phyloP scores from a whole-genome alignment of 495 filamentous ascomycete species.

The Rhypophila decipiens region DNA sequence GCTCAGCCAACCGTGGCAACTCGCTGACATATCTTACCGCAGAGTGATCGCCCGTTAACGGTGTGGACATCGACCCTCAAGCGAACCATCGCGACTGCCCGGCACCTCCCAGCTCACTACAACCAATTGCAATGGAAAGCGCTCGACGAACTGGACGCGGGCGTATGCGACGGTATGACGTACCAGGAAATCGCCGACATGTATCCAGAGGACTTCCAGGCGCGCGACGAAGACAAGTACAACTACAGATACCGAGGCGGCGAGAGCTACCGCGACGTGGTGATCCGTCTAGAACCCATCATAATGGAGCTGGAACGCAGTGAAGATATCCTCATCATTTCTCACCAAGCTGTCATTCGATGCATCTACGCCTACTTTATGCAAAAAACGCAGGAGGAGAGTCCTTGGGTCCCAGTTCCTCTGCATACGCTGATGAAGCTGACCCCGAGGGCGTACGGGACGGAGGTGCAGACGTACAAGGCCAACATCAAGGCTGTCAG shows the following conservation, averaged over 20 bases:
- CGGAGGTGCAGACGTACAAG: slow-evolving; percentile 75
- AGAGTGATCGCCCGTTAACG: slow-evolving; percentile 66
- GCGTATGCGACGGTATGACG: slow-evolving; percentile 93
- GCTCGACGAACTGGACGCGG: slow-evolving; percentile 91
- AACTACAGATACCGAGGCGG: slow-evolving; percentile 98
- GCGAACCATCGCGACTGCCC: slow-evolving; percentile 86
- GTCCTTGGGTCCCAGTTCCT: slow-evolving; percentile 90
- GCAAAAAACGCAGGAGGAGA: slow-evolving; percentile 85
- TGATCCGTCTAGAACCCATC: slow-evolving; percentile 95
- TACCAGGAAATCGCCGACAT: slow-evolving; percentile 82
- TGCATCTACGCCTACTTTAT: slow-evolving; percentile 99
- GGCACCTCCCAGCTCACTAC: slow-evolving; percentile 66
- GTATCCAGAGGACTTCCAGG: slow-evolving; percentile 91
- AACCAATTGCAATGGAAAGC: slow-evolving; percentile 98
- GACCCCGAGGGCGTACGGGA: slow-evolving; percentile 89
- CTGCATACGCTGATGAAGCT: slow-evolving; percentile 94
- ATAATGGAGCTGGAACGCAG: slow-evolving; percentile 98
- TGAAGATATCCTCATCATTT: slow-evolving; percentile 96
- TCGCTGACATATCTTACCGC: slow-evolving; percentile 24
- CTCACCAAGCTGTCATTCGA: slow-evolving; percentile 90
- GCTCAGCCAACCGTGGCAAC: background rate
- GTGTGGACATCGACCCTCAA: slow-evolving; percentile 96
- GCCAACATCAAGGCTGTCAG: slow-evolving; percentile 91
- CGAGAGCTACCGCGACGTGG: slow-evolving; percentile 94
- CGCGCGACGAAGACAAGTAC: slow-evolving; percentile 94